Base-by-base conservation (phyloP, 140 eudicot species). In the Erigeron philadelphicus region DNA sequence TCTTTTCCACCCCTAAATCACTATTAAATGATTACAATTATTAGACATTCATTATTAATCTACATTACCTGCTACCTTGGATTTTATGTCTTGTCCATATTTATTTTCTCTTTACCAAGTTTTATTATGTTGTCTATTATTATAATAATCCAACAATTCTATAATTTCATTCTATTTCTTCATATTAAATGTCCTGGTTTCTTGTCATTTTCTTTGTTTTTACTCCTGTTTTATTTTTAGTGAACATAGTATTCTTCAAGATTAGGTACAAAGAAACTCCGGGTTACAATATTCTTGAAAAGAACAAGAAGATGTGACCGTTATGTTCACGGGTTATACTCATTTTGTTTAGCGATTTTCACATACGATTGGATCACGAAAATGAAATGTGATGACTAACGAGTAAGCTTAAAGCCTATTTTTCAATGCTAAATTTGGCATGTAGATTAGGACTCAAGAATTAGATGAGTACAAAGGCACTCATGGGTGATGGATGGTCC, bases 31-130 rank as follows among this genome's bases (percentile, higher is more conserved):
- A 73, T 70, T 69, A 73, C 75, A 73, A 77, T 83, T 46, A 75
- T 83, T 64, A 53, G 70, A 21, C 40, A 70, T 71, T 76, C 61
- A 67, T 44, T 31, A 31, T 31, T 87, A 80, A 83, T 78, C 67
- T 75, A 77, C 76, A 46, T 8, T 76, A 88, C 88, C 96, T 78
- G 84, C 87, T 84, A 86, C 90, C 71, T 86, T 86, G 90, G 88
- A 85, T 75, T 56, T 52, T 78, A 69, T 81, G 67, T 63, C 71
- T 47, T 81, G 70, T 68, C 60, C 66, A 50, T 61, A 52, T 64
- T 17, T 59, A 70, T 47, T 68, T 56, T 43, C 71, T 43, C 25
- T 66, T 35, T 60, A 59, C 69, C 21, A 52, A 67, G 68, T 79
- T 61, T 12, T 61, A 57, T 45, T 67, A 17, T 40, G 58, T n/a